Evolutionary conservation across 2,329 filamentous ascomycete genomes (phyloP).

Genomic region (Helotiales sp.): DNA sequence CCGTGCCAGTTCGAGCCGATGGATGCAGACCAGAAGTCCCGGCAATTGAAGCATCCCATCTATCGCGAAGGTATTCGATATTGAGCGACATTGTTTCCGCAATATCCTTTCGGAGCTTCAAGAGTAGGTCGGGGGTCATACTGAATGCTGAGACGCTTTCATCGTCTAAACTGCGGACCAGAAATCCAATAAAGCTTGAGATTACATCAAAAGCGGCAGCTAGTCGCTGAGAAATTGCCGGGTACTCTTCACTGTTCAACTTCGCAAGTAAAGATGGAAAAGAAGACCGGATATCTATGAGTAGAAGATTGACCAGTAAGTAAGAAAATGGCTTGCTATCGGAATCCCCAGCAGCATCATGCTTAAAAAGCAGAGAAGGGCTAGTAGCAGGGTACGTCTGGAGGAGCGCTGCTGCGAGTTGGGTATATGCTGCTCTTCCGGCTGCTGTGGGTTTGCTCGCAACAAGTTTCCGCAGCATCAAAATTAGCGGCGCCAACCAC

Average conservation of each 20-base stretch:
- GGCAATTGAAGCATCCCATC: slow-evolving; percentile 71
- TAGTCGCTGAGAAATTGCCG: slow-evolving; percentile 56
- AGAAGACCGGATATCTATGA: slow-evolving; percentile 69
- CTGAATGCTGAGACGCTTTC: slow-evolving; percentile 46
- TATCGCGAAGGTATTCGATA: slow-evolving; percentile 69
- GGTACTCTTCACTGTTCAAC: slow-evolving; percentile 61
- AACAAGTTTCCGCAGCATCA: slow-evolving; percentile 59
- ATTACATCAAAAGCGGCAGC: slow-evolving; percentile 67
- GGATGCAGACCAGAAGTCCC: slow-evolving; percentile 66
- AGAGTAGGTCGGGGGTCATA: slow-evolving; percentile 62
- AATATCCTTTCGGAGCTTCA: slow-evolving; percentile 64
- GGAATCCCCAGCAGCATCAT: slow-evolving; percentile 37
- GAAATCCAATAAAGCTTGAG: slow-evolving; percentile 61
- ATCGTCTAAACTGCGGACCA: slow-evolving; percentile 60
- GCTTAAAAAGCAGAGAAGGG: slow-evolving; percentile 58
- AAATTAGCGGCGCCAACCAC: slow-evolving; percentile 57
- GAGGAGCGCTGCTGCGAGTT: slow-evolving; percentile 61
- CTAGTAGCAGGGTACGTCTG: slow-evolving; percentile 56
- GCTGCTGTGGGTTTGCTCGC: slow-evolving; percentile 58
- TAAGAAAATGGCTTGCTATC: slow-evolving; percentile 62
- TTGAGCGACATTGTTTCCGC: slow-evolving; percentile 67
- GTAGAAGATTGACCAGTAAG: slow-evolving; percentile 66
- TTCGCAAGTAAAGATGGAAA: slow-evolving; percentile 63
- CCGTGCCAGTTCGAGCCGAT: slow-evolving; percentile 53
- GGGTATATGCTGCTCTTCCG: slow-evolving; percentile 63